Base-by-base conservation (phyloP, 805 yeast species). In the Pichia californica region DNA sequence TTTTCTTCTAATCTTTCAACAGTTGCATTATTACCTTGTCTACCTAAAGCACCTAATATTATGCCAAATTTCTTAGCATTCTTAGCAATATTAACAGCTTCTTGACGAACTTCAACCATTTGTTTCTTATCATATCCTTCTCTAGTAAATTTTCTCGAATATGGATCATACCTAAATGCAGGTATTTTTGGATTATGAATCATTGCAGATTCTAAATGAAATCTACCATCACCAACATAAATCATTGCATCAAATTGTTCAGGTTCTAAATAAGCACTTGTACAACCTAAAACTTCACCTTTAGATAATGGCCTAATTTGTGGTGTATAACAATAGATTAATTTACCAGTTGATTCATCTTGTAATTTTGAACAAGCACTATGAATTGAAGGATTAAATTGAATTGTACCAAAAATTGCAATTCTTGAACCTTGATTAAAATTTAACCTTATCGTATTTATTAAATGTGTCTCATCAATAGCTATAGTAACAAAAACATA, bases 261-360 rank as follows among this genome's bases (percentile, higher is more conserved):
- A 19, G 73, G 69, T 51, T 81, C 81, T 33, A 93, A 64, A 47
- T 85, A 68, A 21, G 95, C 91, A 1, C 97, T 88, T 0, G 99
- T 93, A 61, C 99, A 93, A 0, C 99, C 99, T 14, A 93, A 68
- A 0, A 93, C 96, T 60, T 93, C 99, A 43, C 98, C 99, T 55
- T 86, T 88, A 2, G 97, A 88, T 5, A 93, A 64, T 0, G 99
- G 99, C 70, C 76, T 77, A 10, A 87, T 84, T 59, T 93, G 99
- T 0, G 99, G 98, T 1, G 98, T 83, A 5, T 79, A 71, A 2
- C 85, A 71, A 55, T 75, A 77, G 8, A 89, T 64, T 23, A 77
- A 66, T 41, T 73, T 70, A 4, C 66, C 59, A 4, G 48, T 54
- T 9, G 52, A 50, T 8, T 63, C 61, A 40, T 63, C 63, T 30